These are phyloP conservation scores for Pseudocercospora pini-densiflorae DNA, from an alignment of 2,329 filamentous ascomycete species.

Conservation along the genomic window DNA sequence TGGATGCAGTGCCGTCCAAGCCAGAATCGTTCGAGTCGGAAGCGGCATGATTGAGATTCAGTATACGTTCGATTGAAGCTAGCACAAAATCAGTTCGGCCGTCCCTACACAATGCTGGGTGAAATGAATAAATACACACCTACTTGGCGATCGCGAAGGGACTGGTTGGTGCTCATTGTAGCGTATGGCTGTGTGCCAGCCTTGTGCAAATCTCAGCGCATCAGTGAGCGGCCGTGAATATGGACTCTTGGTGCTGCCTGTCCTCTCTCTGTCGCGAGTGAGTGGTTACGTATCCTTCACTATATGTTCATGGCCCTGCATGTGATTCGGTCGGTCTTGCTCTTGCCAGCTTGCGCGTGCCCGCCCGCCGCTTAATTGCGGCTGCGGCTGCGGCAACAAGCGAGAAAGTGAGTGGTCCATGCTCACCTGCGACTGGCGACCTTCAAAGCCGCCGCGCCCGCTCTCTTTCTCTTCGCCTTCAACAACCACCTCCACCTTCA, in stretches of 20 bases:
- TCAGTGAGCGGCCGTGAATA: slow-evolving; percentile 13
- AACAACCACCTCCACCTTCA: slow-evolving; percentile 12
- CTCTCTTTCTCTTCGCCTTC: slow-evolving; percentile 8
- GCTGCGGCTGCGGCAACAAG: not conserved
- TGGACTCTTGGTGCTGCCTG: not conserved
- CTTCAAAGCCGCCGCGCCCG: not conserved
- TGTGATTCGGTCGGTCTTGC: slow-evolving; percentile 3
- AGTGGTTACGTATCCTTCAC: slow-evolving; percentile 3
- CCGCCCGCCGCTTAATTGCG: not conserved
- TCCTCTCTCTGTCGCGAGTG: not conserved
- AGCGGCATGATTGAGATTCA: slow-evolving; percentile 84
- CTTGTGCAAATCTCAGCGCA: slow-evolving; percentile 33
- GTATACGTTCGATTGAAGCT: slow-evolving; percentile 93
- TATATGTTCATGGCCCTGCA: not conserved
- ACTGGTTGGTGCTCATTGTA: slow-evolving; percentile 61
- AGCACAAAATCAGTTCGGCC: slow-evolving; percentile 19
- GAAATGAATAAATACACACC: slow-evolving; percentile 53
- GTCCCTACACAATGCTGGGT: slow-evolving; percentile 20
- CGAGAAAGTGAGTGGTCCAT: not conserved
- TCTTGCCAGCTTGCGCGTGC: not conserved
- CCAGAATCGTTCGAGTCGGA: slow-evolving; percentile 59
- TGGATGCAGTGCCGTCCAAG: slow-evolving; percentile 64
- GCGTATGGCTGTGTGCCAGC: slow-evolving; percentile 38
- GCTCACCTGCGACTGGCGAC: not conserved
- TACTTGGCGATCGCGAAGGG: slow-evolving; percentile 73